phyloP scores from a whole-genome alignment of 2,329 filamentous ascomycete genomes.

The Stemphylium lycopersici region DNA sequence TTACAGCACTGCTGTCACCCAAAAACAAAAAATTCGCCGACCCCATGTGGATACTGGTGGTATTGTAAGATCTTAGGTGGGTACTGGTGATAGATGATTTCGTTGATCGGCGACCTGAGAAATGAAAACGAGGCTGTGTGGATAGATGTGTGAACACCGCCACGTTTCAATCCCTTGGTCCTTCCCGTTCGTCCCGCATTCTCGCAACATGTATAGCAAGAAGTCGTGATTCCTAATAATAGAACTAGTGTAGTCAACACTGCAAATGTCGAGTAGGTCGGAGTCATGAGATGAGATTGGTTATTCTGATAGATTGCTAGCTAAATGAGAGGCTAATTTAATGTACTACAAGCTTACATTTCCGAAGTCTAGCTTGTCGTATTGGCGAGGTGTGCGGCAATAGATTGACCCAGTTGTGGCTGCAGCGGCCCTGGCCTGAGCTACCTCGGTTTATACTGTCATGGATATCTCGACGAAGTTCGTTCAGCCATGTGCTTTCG shows the following conservation, averaged over 20 bases:
- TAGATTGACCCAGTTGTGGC: neutral
- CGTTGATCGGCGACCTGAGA: neutral
- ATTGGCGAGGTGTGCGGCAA: neutral
- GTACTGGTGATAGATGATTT: neutral
- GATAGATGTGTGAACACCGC: conserved; percentile 1
- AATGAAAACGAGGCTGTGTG: conserved; percentile 5
- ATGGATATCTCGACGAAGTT: neutral
- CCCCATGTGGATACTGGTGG: neutral
- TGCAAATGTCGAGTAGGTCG: neutral
- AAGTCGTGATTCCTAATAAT: neutral
- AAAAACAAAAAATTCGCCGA: neutral
- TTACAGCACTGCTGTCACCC: neutral
- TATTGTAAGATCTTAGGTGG: neutral
- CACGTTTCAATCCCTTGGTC: conserved; percentile 1
- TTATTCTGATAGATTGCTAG: neutral
- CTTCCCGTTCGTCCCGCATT: neutral
- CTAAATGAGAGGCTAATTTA: neutral
- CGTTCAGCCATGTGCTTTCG: neutral
- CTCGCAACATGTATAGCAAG: neutral
- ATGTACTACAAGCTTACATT: neutral
- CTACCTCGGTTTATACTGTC: neutral
- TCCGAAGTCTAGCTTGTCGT: neutral
- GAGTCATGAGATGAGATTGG: neutral
- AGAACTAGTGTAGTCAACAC: neutral
- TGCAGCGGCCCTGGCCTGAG: neutral